phyloP scores from a whole-genome alignment of 1,139 yeast genomes.

The Fermentozyma sake region DNA sequence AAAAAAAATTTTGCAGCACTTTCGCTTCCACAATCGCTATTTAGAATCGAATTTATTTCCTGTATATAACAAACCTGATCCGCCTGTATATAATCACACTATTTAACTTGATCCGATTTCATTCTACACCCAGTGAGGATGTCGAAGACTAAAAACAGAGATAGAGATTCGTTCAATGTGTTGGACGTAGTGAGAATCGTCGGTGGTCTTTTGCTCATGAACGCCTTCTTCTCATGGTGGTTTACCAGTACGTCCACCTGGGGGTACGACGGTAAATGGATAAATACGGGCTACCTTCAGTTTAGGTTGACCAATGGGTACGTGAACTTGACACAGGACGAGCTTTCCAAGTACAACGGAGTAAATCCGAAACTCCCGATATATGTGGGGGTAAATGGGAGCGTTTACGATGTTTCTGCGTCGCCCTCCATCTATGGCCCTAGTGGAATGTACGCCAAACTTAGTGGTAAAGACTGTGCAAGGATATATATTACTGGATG shows the following conservation, averaged over 20 bases:
- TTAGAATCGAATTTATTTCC: too few relatives aligned
- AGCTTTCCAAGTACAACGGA: conserved; percentile 55
- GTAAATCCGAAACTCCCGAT: conserved; percentile 46
- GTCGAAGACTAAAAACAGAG: neutral
- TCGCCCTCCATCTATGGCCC: conserved; percentile 61
- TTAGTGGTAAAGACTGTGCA: conserved; percentile 69
- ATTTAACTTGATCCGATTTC: neutral
- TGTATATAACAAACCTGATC: too few relatives aligned
- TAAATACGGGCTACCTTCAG: conserved; percentile 40
- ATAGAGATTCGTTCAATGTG: conserved; percentile 13
- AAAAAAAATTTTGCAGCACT: too few relatives aligned
- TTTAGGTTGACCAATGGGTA: conserved; percentile 19
- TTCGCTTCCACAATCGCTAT: too few relatives aligned
- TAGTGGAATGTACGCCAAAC: conserved; percentile 53
- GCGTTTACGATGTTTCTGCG: conserved; percentile 64
- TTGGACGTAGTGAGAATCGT: conserved; percentile 43
- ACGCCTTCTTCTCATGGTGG: conserved; percentile 48
- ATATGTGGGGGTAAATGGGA: conserved; percentile 62
- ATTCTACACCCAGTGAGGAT: neutral
- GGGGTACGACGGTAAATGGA: conserved; percentile 52
- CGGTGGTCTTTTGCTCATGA: conserved; percentile 45
- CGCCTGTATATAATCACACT: too few relatives aligned
- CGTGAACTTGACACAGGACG: conserved; percentile 37
- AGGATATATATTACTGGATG: conserved; percentile 80
- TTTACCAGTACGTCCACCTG: conserved; percentile 47